These are phyloP conservation scores for Pichia sp. DNA, from an alignment of 1,139 yeast genomes.

Conservation along the genomic window DNA sequence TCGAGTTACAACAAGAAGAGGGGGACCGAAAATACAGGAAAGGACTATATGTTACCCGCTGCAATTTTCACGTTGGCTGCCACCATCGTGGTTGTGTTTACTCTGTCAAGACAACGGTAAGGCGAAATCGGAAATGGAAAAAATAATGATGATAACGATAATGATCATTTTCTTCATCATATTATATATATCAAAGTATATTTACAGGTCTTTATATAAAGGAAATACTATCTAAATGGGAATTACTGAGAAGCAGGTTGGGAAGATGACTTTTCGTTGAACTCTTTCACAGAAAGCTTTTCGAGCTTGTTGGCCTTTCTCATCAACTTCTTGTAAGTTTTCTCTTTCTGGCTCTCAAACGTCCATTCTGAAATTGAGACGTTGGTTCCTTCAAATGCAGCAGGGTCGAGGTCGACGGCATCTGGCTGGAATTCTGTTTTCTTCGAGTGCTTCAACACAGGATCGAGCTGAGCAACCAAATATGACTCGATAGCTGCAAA, in stretches of 20 bases:
- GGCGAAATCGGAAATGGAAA: background rate
- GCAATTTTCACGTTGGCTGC: constrained; percentile 60
- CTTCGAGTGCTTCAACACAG: constrained; percentile 38
- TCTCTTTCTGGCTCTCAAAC: constrained; percentile 37
- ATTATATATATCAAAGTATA: background rate
- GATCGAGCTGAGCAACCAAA: constrained; percentile 43
- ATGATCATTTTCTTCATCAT: background rate
- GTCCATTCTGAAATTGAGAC: constrained; percentile 42
- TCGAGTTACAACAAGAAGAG: background rate
- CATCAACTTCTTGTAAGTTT: constrained; percentile 40
- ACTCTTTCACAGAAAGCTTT: constrained; percentile 33
- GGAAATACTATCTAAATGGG: background rate
- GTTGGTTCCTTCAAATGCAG: constrained; percentile 46
- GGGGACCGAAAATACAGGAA: background rate
- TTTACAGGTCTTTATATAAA: background rate
- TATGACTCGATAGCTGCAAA: constrained; percentile 45
- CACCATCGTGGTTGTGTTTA: constrained; percentile 50
- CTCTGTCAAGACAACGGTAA: constrained; percentile 5
- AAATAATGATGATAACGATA: background rate
- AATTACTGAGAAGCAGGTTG: constrained; percentile 2
- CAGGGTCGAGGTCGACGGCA: constrained; percentile 58
- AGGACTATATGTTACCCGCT: constrained; percentile 46
- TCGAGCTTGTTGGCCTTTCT: constrained; percentile 41
- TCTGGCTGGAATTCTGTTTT: constrained; percentile 66
- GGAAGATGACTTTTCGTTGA: constrained; percentile 20